These are phyloP conservation scores for Linnemannia zychae DNA, from an alignment of 192 early-diverging fungal genomes.

Conservation along the genomic window DNA sequence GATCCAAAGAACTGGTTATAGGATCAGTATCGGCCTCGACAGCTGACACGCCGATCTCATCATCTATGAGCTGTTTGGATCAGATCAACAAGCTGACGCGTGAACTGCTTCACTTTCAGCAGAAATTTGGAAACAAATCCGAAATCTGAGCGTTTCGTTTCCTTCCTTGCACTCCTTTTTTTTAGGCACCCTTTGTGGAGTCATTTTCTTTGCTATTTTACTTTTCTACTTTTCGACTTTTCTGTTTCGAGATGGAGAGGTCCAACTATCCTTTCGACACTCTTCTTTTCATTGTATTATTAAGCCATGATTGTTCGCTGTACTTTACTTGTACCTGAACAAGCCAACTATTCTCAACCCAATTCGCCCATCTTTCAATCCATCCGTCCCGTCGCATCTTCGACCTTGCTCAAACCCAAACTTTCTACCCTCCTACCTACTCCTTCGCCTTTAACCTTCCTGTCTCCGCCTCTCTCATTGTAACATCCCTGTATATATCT, in stretches of 20 bases:
- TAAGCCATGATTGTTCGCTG: not conserved
- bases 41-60: not conserved
- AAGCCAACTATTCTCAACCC: not conserved
- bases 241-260: not conserved
- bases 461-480: not conserved
- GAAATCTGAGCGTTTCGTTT: slow-evolving; percentile 1
- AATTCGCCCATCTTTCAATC: not conserved
- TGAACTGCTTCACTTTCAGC: slow-evolving; percentile 62
- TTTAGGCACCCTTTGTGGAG: not conserved
- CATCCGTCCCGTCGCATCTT: not conserved
- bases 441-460: too few relatives aligned
- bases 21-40: too few relatives aligned
- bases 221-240: not conserved
- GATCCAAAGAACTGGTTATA: not conserved
- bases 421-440: not conserved
- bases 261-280: not conserved
- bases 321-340: not conserved
- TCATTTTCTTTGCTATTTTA: not conserved
- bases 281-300: not conserved
- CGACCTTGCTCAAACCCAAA: not conserved
- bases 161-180: not conserved
- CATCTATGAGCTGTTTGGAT: slow-evolving; percentile 44
- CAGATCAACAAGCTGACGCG: slow-evolving; percentile 61
- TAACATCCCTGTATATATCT: slow-evolving; percentile 13
- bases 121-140: slow-evolving; percentile 46